These are phyloP conservation scores for Vitis amurensis DNA, from an alignment of 164 flowering plant genomes.

Conservation along the genomic window DNA sequence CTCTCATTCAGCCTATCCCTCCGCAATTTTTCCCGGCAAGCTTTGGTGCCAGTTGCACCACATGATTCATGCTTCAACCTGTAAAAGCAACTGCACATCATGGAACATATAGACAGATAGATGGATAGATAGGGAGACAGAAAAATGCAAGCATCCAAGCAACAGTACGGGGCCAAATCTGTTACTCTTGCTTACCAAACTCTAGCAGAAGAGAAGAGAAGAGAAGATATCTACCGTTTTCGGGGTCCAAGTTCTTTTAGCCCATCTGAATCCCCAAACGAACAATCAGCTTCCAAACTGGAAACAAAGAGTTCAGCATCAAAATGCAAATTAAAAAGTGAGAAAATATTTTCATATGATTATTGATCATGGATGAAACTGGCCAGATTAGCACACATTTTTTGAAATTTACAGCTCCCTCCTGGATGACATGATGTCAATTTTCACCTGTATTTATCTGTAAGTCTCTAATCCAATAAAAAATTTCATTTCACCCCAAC, in stretches of 20 bases:
- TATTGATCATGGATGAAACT: not conserved
- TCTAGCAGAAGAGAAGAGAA: not conserved
- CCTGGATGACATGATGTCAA: no score
- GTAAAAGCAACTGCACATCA: not conserved
- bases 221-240: constrained; percentile 35
- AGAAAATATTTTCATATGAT: no score
- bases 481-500: no score
- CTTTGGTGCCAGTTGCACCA: constrained; percentile 26
- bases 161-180: not conserved
- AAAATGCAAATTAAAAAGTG: not conserved
- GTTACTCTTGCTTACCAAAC: not conserved
- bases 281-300: constrained; percentile 44
- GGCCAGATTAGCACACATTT: not conserved
- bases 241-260: constrained; percentile 29
- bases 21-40: constrained; percentile 34
- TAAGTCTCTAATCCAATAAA: no score
- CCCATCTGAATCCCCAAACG: constrained; percentile 36
- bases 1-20: constrained; percentile 34
- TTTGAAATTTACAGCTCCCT: no score
- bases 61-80: constrained; percentile 24
- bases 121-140: no score
- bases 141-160: not conserved
- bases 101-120: not conserved
- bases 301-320: not conserved
- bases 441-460: no score